Conservation (phyloP, 176 grass and related monocot genomes). For the Zizania latifolia region DNA sequence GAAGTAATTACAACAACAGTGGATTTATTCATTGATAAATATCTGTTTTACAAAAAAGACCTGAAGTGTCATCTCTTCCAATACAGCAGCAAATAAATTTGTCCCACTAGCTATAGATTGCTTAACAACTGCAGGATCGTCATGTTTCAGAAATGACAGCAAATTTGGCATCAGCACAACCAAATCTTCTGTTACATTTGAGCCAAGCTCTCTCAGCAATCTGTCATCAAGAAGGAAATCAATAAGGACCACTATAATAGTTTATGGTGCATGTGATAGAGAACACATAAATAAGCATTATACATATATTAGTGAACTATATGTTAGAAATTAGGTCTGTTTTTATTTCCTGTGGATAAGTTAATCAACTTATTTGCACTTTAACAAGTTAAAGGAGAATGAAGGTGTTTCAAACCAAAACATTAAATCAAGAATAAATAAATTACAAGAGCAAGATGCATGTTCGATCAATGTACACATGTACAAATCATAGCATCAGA, state of each 20-base stretch:
- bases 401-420: neutral
- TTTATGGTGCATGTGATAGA: neutral
- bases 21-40: conserved; percentile 65
- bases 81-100: conserved; percentile 96
- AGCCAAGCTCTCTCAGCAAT: conserved; percentile 71
- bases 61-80: conserved; percentile 99
- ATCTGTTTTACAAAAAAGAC: conserved; percentile 93
- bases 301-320: neutral
- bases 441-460: too few species aligned
- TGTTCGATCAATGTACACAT: neutral
- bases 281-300: conserved; percentile 18
- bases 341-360: neutral
- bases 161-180: conserved; percentile 91
- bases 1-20: conserved; percentile 54
- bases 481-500: neutral
- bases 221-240: conserved; percentile 51
- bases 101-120: conserved; percentile 97
- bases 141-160: conserved; percentile 81
- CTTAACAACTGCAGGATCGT: conserved; percentile 68
- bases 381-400: neutral
- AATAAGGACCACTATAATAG: conserved; percentile 32
- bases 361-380: neutral
- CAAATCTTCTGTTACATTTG: conserved; percentile 73
- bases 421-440: neutral
- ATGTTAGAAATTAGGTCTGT: neutral